Base-by-base conservation (phyloP, 441 rosid genomes). In the Gossypium laxum region DNA sequence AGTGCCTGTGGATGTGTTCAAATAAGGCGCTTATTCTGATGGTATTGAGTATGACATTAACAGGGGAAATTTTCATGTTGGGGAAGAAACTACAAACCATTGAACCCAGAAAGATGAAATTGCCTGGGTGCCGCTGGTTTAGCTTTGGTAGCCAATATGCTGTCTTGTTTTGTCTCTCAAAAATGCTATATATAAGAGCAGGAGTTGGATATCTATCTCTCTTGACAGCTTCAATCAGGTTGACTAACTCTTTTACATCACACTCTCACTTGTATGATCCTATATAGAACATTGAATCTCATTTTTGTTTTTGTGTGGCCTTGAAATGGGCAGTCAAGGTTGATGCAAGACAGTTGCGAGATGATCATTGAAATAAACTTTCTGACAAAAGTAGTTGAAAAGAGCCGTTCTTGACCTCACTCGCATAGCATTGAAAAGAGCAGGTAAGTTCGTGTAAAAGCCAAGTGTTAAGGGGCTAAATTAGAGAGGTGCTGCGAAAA, bases 1-100 rank as follows among this genome's bases (percentile, higher is more conserved):
- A 28, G 19, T 22, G n/a, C 67, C 18, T 52, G 15, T 14, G 15
- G n/a, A 47, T 41, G 24, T 45, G 10, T 32, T 66, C 12, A 14
- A 30, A 34, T 1, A 48, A 72, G 8, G 18, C 45, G 45, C 21
- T 26, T 32, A 30, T 57, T 59, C 75, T 69, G 62, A 80, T 56
- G 48, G 32, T 45, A 69, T 17, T 38, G 50, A 8, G 48, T 69
- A 22, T 21, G 50, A 24, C 71, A 56, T 68, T 21, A 34, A 65
- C 89, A 94, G 96, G 89, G 81, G 50, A 72, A 79, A 74, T 77
- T 56, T 52, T 79, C 90, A 28, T 90, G 97, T 76, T 94, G 97
- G 98, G 88, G 87, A 55, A 86, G 93, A 80, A 76, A 72, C 73
- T 78, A 85, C 82, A 86, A 72, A 78, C 72, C 79, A 43, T 77